Base-by-base conservation (phyloP, 257 asterid genomes). In the Plectranthus barbatus region DNA sequence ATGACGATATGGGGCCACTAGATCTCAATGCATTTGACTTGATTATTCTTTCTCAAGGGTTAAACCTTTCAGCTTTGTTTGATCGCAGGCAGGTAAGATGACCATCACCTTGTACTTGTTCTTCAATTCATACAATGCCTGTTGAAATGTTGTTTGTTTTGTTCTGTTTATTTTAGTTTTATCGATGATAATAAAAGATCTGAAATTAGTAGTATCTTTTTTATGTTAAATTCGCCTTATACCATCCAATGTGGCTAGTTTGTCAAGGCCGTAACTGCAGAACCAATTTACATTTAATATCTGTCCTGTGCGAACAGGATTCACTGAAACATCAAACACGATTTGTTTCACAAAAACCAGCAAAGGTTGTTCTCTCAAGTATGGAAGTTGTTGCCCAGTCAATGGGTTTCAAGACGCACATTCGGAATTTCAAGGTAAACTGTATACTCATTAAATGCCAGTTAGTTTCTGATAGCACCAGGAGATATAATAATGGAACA, bases 381-480 rank as follows among this genome's bases (percentile, higher is more conserved):
- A 90, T 93, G 99, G 99, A 93, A 87, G 97, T 93, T 70, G 96
- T 90, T 65, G 95, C 94, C 15, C 96, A 93, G 71, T 93, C 99
- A 23, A 87, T 93, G 99, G 94, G 99, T 74, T 93, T 85, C 87
- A 93, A 93, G 78, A 93, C 96, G 7, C 99, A 93, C 70, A 93
- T 87, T 47, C 95, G 96, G 6, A 93, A 87, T 73, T 93, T 76
- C 70, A 93, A 93, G 99, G 99, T 90, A 52, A 74, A 65, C 53
- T 10, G 50, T 37, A 54, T 31, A 44, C 14, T 26, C 20, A 10
- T 49, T 50, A 23, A 4, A 1, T 23, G 29, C 7, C n/a, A n/a
- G n/a, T n/a, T n/a, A n/a, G n/a, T n/a, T n/a, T n/a, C n/a, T n/a
- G n/a, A n/a, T n/a, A n/a, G n/a, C n/a, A n/a, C n/a, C n/a, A n/a